A percentile compares a stretch with the other conserved stretches of the same genome.
These are phyloP conservation scores for Coemansia sp. DNA, from an alignment of 192 early-diverging fungal genomes.

Conservation along the genomic window DNA sequence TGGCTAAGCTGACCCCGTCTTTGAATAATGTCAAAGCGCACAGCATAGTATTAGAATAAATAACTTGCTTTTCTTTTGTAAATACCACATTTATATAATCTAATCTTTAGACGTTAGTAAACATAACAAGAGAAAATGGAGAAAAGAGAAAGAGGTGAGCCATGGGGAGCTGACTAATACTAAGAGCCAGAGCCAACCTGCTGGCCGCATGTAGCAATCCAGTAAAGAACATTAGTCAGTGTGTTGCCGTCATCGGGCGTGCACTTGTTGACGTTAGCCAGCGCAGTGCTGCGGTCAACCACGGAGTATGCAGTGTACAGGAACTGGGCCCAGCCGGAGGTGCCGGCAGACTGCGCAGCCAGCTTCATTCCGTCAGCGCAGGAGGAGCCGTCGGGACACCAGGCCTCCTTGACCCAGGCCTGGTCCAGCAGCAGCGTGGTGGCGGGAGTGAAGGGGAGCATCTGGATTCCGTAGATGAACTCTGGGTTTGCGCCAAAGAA, in stretches of 20 bases:
- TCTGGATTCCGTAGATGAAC: constrained; percentile 60
- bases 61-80: no score
- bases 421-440: constrained; percentile 30
- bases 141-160: constrained; percentile 1
- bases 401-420: constrained; percentile 54
- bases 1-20: no score
- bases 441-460: constrained; percentile 58
- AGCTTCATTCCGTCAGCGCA: constrained; percentile 45
- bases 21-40: no score
- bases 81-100: neutral
- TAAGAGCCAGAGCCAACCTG: neutral
- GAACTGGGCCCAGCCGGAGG: constrained; percentile 49
- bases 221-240: constrained; percentile 55
- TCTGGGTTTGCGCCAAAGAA: constrained; percentile 55
- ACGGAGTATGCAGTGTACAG: constrained; percentile 51
- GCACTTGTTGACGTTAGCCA: constrained; percentile 20
- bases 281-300: constrained; percentile 47
- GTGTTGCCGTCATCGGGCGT: constrained; percentile 59
- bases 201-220: constrained; percentile 52
- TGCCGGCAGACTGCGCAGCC: constrained; percentile 31
- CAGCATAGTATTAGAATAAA: no score
- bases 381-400: constrained; percentile 28
- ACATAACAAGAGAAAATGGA: neutral
- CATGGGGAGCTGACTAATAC: no score
- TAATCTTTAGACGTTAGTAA: neutral